Base-by-base conservation (phyloP, 2,329 filamentous ascomycete species). In the Calonectria pseudoreteaudii region DNA sequence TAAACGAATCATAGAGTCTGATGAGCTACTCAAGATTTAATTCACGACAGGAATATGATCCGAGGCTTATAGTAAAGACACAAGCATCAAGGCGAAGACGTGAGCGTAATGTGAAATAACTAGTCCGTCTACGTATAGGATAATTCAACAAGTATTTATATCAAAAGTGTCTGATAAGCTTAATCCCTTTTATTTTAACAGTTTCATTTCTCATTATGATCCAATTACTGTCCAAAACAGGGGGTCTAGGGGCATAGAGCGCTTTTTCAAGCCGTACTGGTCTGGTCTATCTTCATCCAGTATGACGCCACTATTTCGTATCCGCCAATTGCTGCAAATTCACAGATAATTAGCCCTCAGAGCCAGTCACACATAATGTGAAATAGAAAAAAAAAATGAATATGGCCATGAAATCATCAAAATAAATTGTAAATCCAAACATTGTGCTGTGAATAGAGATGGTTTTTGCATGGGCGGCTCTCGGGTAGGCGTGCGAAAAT, bases 1-100 rank as follows among this genome's bases (percentile, higher is more conserved):
- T 14, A 68, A 68, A 13, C 52, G 53, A 14, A 62, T 68, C 16
- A 68, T 68, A 34, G 66, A 68, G n/a, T 68, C 66, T 9, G 23
- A 60, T 28, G 53, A 68, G 14, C 41, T 68, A 20, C 23, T 53
- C 20, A 67, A 28, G 23, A 53, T 67, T 16, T 53, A 67, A n/a
- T 31, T 16, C 47, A 2, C 20, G 30, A 13, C 7, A 65, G 11
- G 20, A 23, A 47, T 13, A 47, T 23, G 44, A 47, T n/a, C 41
- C 8, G 14, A 47, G 10, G 8, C n/a, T n/a, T n/a, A n/a, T n/a
- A n/a, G 7, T 9, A n/a, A 11, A n/a, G 20, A 47, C 20, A 4
- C 41, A 44, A 6, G 14, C 4, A 11, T 18, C 41, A 1, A 23
- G 20, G 41, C 8, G 41, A 23, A 47, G 7, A 41, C 13, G 16